These are phyloP conservation scores for Talaromyces ruber DNA, from an alignment of 495 filamentous ascomycete species.

Conservation along the genomic window DNA sequence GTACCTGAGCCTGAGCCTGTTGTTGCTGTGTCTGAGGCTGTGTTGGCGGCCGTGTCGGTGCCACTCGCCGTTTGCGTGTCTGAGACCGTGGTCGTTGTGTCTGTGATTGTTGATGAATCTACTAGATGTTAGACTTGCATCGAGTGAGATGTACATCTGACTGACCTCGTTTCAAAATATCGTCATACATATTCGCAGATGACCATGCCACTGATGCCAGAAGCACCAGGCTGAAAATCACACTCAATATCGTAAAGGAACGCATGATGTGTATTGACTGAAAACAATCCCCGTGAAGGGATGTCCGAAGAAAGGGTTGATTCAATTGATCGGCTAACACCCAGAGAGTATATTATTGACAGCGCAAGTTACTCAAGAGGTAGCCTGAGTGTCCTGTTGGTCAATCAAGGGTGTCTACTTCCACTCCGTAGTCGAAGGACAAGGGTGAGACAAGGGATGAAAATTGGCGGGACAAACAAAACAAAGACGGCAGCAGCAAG, in stretches of 20 bases:
- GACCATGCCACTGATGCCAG: conserved; percentile 43
- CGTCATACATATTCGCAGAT: conserved; percentile 18
- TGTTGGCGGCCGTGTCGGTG: background rate
- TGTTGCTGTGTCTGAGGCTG: conserved; percentile 4
- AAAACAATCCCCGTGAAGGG: background rate
- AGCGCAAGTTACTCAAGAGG: background rate
- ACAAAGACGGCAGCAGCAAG: background rate
- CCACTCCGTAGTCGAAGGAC: background rate
- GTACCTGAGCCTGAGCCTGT: conserved; percentile 13
- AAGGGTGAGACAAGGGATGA: conserved; percentile 14
- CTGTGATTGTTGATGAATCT: background rate
- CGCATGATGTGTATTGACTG: conserved; percentile 22
- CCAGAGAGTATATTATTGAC: background rate
- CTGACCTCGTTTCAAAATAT: background rate
- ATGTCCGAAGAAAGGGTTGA: background rate
- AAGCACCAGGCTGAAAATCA: conserved; percentile 33
- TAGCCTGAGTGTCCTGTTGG: background rate
- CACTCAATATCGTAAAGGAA: conserved; percentile 17
- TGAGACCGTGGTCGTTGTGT: background rate
- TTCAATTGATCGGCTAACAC: background rate
- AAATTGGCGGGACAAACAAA: conserved; percentile 8
- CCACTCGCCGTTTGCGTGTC: conserved; percentile 9
- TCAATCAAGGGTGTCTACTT: background rate
- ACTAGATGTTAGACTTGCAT: background rate
- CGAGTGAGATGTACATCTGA: background rate